Evolutionary conservation across 1,139 yeast species (phyloP).

Genomic region (Sugiyamaella pinicola): DNA sequence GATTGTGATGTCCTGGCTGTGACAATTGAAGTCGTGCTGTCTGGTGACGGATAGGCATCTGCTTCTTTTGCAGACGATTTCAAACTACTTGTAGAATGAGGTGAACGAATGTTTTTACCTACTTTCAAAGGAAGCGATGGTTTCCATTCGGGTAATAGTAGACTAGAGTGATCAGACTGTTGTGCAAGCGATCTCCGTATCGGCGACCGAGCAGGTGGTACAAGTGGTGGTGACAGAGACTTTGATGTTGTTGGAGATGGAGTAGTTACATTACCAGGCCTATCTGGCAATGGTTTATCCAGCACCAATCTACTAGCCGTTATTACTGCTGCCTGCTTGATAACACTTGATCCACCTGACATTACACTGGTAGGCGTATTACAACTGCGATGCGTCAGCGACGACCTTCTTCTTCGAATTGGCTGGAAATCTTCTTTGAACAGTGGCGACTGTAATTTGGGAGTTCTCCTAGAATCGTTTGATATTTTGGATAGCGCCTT

Average conservation of each 20-base stretch:
- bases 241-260: neutral
- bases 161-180: neutral
- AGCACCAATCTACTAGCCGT: slow-evolving; percentile 10
- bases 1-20: slow-evolving; percentile 25
- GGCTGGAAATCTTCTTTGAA: slow-evolving; percentile 17
- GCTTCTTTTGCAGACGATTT: slow-evolving; percentile 5
- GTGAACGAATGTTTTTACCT: slow-evolving; percentile 8
- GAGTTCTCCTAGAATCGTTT: slow-evolving; percentile 2
- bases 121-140: slow-evolving; percentile 25
- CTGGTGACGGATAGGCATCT: slow-evolving; percentile 14
- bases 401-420: slow-evolving; percentile 24
- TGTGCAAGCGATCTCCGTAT: neutral
- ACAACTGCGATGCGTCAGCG: slow-evolving; percentile 23
- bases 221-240: neutral
- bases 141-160: slow-evolving; percentile 3
- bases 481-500: neutral
- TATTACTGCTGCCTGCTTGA: slow-evolving; percentile 1
- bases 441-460: slow-evolving; percentile 15
- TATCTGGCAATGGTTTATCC: slow-evolving; percentile 22
- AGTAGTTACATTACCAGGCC: slow-evolving; percentile 7
- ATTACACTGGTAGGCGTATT: slow-evolving; percentile 6
- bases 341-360: slow-evolving; percentile 2
- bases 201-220: slow-evolving; percentile 16
- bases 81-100: neutral
- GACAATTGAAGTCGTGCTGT: slow-evolving; percentile 17